Evolutionary conservation across 306 rosid species (phyloP).

Genomic region (Medicago arabica): DNA sequence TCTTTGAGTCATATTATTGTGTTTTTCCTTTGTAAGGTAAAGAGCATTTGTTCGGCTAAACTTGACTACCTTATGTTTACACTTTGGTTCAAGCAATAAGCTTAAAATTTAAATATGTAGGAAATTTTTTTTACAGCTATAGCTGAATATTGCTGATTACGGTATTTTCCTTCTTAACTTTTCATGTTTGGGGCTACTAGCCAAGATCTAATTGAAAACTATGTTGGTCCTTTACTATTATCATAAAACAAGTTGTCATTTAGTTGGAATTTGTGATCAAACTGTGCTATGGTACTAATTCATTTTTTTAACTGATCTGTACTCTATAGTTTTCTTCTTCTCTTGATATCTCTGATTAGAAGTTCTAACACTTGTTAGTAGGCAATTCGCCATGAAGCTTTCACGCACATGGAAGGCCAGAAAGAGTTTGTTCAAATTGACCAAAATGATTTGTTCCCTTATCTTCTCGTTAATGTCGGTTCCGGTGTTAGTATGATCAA

Average conservation of each 20-base stretch:
- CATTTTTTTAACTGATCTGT: constrained; percentile 32
- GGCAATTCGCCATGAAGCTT: constrained; percentile 99
- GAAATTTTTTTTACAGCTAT: constrained; percentile 16
- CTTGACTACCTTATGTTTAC: constrained; percentile 7
- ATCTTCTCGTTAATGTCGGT: constrained; percentile 96
- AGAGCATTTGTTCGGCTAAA: constrained; percentile 8
- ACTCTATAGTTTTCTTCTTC: neutral
- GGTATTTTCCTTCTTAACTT: constrained; percentile 30
- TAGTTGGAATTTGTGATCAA: constrained; percentile 38
- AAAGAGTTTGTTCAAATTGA: constrained; percentile 97
- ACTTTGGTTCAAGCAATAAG: constrained; percentile 19
- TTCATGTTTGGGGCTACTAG: constrained; percentile 35
- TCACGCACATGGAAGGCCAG: constrained; percentile 97
- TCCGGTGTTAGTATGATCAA: constrained; percentile 99
- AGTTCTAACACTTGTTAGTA: constrained; percentile 71
- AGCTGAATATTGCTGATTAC: neutral
- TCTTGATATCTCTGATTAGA: constrained; percentile 48
- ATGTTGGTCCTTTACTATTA: constrained; percentile 14
- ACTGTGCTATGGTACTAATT: constrained; percentile 16
- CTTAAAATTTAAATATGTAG: neutral
- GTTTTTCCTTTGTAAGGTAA: constrained; percentile 6
- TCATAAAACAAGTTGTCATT: constrained; percentile 12
- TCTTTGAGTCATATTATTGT: constrained; percentile 20
- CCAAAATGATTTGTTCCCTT: constrained; percentile 86
- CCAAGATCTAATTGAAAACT: constrained; percentile 31